Conservation (phyloP, 257 asterid genomes). For the Solanum corneliomulleri region DNA sequence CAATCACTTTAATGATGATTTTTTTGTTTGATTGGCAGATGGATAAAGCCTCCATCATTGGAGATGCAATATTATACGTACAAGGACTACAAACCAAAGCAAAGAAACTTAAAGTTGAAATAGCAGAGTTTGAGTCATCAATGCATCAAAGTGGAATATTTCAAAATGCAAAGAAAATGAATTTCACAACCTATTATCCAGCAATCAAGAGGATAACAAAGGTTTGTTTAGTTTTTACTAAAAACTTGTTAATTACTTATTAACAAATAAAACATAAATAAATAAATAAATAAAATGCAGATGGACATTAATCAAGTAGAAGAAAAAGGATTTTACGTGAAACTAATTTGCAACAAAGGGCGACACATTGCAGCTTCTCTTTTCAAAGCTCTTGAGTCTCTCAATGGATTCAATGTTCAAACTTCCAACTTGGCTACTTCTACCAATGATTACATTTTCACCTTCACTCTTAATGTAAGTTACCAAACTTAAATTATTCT, state of each 20-base stretch:
- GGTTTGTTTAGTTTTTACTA: conserved; percentile 12
- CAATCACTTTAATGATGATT: not conserved
- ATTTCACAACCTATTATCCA: conserved; percentile 9
- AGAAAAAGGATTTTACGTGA: conserved; percentile 49
- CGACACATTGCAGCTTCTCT: conserved; percentile 41
- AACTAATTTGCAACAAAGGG: conserved; percentile 32
- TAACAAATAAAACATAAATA: not conserved
- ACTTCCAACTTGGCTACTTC: conserved; percentile 45
- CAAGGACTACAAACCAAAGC: conserved; percentile 59
- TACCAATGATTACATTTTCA: conserved; percentile 33
- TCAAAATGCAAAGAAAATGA: conserved; percentile 6
- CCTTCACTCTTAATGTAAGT: conserved; percentile 60
- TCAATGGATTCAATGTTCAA: conserved; percentile 26
- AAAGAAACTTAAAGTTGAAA: conserved; percentile 44
- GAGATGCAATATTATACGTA: conserved; percentile 56
- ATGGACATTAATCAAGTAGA: conserved; percentile 55
- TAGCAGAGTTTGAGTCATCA: conserved; percentile 34
- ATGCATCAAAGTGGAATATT: conserved; percentile 1
- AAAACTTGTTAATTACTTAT: not conserved
- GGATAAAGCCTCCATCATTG: conserved; percentile 86
- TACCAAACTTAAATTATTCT: not conserved
- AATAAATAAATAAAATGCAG: conserved; percentile 12
- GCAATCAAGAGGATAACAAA: conserved; percentile 37
- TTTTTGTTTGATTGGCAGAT: conserved; percentile 21
- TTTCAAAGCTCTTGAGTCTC: conserved; percentile 52